Base-by-base conservation (phyloP, 169 alveolate species). In the Eimeria falciformis region DNA sequence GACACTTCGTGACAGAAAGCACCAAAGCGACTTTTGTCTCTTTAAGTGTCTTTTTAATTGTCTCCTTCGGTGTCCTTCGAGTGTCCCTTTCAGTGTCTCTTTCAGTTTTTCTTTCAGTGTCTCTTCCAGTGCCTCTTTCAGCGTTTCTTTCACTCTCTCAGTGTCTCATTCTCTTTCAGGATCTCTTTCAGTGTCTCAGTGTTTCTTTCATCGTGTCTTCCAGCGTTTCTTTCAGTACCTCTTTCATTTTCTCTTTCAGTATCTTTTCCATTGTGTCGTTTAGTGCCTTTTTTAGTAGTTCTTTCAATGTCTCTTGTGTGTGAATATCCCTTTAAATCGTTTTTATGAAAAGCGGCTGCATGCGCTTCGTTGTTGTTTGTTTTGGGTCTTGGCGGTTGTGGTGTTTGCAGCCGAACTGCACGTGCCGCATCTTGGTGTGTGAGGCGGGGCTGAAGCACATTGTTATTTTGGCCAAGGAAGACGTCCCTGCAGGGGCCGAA, bases 401-500 rank as follows among this genome's bases (percentile, higher is more conserved):
- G n/a, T 62, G 47, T 17, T 37, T 93, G 47, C 78, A 96, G 96
- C 98, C 98, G 18, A 97, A 97, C 94, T 97, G 98, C 84, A 83
- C 96, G 25, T 97, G 98, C 94, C 96, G 97, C 75, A 94, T 97
- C 21, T 94, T 97, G 45, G 96, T 94, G 71, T 92, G 97, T 88
- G 98, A 97, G 43, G 91, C 95, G 50, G 98, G 98, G 37, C 96
- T 96, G 93, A 98, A 98, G 90, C 99, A 98, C 95, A 99, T 99
- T 56, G 97, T 99, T 68, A 96, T 99, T 27, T 97, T 97, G 84
- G 99, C 99, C 45, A 98, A 98, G 96, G 95, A 96, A 69, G 96
- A 94, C 81, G 97, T 99, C 79, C 95, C 95, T 65, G 95, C 97
- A 43, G 99, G 99, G 68, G 99, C 98, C 91, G 99, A 99, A 96